phyloP scores from a whole-genome alignment of 2,329 filamentous ascomycete genomes.

The Onygena corvina region DNA sequence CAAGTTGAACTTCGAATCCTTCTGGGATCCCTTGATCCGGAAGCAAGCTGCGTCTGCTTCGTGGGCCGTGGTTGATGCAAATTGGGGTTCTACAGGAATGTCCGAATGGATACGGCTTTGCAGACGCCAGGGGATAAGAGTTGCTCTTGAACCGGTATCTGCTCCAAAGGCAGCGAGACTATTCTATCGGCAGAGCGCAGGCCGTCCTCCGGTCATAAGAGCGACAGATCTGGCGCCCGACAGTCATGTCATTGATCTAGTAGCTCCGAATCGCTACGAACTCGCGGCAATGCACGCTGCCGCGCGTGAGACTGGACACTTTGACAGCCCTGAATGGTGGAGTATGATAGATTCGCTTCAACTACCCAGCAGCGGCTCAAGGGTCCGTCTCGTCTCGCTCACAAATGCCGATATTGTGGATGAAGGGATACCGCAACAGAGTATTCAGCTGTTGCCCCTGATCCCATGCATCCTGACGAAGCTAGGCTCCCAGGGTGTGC shows the following conservation, averaged over 20 bases:
- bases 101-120: conserved; percentile 55
- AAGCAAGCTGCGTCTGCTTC: conserved; percentile 45
- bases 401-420: conserved; percentile 59
- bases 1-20: conserved; percentile 33
- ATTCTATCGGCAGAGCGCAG: conserved; percentile 37
- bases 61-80: conserved; percentile 76
- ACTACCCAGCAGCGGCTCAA: conserved; percentile 55
- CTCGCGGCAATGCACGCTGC: conserved; percentile 64
- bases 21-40: conserved; percentile 52
- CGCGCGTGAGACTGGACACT: conserved; percentile 53
- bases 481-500: conserved; percentile 60
- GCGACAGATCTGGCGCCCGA: conserved; percentile 43
- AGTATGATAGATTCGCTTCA: conserved; percentile 64
- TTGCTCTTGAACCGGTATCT: conserved; percentile 85
- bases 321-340: conserved; percentile 67
- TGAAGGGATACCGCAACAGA: conserved; percentile 69
- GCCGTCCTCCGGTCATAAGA: conserved; percentile 22
- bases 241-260: conserved; percentile 53
- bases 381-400: conserved; percentile 59
- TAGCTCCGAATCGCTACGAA: conserved; percentile 75
- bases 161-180: conserved; percentile 61
- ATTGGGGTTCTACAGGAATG: conserved; percentile 61
- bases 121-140: conserved; percentile 43
- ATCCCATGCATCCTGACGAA: conserved; percentile 78
- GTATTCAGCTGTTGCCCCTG: conserved; percentile 73